These are phyloP conservation scores for Drechslerella coelobrocha DNA, from an alignment of 2,329 filamentous ascomycete species.

Conservation along the genomic window DNA sequence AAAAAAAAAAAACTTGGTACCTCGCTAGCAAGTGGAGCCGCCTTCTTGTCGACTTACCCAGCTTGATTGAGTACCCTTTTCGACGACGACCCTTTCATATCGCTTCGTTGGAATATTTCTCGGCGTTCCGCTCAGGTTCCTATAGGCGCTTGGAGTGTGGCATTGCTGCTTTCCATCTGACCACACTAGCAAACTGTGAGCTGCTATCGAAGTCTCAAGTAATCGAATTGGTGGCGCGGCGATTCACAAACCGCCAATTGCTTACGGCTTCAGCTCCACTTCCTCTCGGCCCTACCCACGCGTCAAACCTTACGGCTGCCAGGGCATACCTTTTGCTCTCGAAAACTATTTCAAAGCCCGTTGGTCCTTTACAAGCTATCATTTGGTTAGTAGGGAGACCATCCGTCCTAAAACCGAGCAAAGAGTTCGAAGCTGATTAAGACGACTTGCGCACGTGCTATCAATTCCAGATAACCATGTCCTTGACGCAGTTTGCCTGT, in stretches of 20 bases:
- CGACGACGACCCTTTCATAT: not conserved
- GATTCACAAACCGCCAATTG: conserved; percentile 21
- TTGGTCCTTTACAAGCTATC: not conserved
- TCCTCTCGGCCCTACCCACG: not conserved
- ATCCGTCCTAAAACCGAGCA: not conserved
- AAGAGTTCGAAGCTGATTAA: conserved; percentile 22
- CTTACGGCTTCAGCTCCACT: conserved; percentile 15
- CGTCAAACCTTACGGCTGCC: not conserved
- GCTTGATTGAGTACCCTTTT: not conserved
- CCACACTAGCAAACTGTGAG: conserved; percentile 15
- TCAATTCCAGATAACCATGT: conserved; percentile 31
- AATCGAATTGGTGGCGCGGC: conserved; percentile 18
- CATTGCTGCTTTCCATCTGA: conserved; percentile 24
- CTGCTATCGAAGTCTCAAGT: conserved; percentile 28
- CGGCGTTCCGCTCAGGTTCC: not conserved
- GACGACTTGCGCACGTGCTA: conserved; percentile 30
- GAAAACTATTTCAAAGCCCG: not conserved
- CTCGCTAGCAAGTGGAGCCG: not conserved
- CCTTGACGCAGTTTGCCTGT: conserved; percentile 55
- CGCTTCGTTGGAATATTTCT: not conserved
- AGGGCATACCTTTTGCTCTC: not conserved
- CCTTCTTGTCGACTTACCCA: not conserved
- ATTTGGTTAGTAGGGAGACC: not conserved
- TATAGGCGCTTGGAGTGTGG: conserved; percentile 31
- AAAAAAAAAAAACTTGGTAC: conserved; percentile 1